Base-by-base conservation (phyloP, 2,329 filamentous ascomycete genomes). In the Penicillium frequentans region DNA sequence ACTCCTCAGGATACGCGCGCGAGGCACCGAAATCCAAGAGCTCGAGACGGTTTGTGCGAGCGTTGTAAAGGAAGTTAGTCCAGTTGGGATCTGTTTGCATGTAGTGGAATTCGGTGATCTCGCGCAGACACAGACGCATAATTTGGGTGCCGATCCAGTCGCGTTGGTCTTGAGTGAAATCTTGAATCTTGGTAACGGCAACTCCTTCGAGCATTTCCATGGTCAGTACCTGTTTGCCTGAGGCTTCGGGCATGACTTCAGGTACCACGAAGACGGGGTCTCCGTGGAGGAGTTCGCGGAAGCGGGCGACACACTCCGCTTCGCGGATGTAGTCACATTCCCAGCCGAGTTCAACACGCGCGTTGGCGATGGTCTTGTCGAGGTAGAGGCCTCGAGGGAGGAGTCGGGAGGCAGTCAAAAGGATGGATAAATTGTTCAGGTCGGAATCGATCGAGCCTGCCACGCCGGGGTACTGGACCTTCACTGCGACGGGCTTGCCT, bases 21-120 rank as follows among this genome's bases (percentile, higher is more conserved):
- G 89, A 92, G 35, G 95, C 95, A 57, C 95, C 95, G 74, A 99
- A 99, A 76, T 99, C 96, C 52, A 99, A 86, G 1, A 99, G 84
- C 74, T 96, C 93, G 14, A 99, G 87, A 69, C 86, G 89, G 66
- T 86, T 79, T 4, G 82, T 86, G 21, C 79, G 67, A 1, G 86
- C 79, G 67, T 98, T 95, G 81, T 91, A 99, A 21, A 98, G 82
- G 75, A 99, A 99, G 76, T 99, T 99, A 33, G 93, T 98, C 95
- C 95, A 99, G 80, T 99, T 99, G 42, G 95, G 95, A 71, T 99
- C 95, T 5, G 95, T 99, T 78, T 99, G 95, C 95, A 99, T 99
- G 79, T 96, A 98, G 59, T 83, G 87, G 84, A 97, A 98, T 75
- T 96, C 91, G 62, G 88, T 88, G 66, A 98, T 93, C 77, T 98